Evolutionary conservation across 371 early-diverging fungal species (phyloP).

Genomic region (Parasitella parasitica): DNA sequence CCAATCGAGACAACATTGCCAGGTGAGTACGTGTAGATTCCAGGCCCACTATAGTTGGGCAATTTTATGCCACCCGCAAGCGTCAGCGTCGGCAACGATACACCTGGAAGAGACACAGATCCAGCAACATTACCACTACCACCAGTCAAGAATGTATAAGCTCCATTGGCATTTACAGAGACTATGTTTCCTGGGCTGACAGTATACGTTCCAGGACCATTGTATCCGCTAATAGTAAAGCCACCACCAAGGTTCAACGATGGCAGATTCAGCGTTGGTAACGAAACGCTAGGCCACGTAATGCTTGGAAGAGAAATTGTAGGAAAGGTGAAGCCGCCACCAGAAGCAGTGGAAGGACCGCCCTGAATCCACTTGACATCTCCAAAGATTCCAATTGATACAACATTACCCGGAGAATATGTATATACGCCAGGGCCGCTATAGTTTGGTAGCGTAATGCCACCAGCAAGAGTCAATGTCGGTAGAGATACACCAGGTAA

Average conservation of each 20-base stretch:
- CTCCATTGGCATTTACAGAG: background rate
- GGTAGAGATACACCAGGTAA: background rate
- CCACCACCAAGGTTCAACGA: background rate
- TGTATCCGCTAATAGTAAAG: background rate
- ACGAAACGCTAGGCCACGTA: background rate
- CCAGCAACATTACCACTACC: background rate
- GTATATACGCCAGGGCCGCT: too few relatives aligned
- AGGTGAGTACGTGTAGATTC: background rate
- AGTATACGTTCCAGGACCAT: conserved; percentile 4
- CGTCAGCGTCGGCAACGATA: background rate
- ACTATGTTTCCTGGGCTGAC: background rate
- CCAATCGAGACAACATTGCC: conserved; percentile 1
- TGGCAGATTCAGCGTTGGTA: background rate
- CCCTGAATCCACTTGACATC: background rate
- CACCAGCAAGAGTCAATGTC: background rate
- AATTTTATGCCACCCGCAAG: background rate
- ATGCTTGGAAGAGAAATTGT: background rate
- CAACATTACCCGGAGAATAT: background rate
- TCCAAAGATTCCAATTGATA: background rate
- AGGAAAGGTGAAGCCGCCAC: background rate
- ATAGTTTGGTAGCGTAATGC: background rate
- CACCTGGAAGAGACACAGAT: background rate
- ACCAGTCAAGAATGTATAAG: background rate
- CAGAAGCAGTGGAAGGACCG: background rate
- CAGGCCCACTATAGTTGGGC: conserved; percentile 4